phyloP scores from a whole-genome alignment of 257 asterid species.

The Plectranthus barbatus region DNA sequence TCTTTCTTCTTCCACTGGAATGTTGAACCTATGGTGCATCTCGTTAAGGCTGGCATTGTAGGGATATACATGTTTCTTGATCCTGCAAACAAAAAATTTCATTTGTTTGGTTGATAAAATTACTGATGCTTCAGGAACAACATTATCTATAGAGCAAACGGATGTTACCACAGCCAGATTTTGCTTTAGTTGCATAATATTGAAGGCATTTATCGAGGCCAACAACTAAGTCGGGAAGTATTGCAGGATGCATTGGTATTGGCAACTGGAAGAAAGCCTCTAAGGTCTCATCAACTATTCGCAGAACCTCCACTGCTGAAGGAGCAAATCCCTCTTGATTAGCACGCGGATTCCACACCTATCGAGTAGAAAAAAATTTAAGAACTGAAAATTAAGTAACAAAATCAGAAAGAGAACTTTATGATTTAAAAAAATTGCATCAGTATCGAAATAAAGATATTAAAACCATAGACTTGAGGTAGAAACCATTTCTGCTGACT shows the following conservation, averaged over 20 bases:
- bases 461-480: background rate
- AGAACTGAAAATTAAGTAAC: background rate
- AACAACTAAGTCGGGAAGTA: constrained; percentile 72
- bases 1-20: constrained; percentile 85
- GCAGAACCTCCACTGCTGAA: constrained; percentile 81
- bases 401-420: background rate
- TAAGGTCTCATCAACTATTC: constrained; percentile 76
- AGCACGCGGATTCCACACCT: constrained; percentile 85
- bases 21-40: constrained; percentile 60
- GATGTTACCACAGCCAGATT: constrained; percentile 82
- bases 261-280: constrained; percentile 92
- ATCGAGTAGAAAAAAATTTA: constrained; percentile 12
- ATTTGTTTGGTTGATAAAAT: background rate
- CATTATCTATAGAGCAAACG: background rate
- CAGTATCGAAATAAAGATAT: background rate
- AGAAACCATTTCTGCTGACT: background rate
- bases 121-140: background rate
- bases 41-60: constrained; percentile 82
- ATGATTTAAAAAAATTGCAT: background rate
- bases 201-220: constrained; percentile 93
- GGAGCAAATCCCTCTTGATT: constrained; percentile 83
- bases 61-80: constrained; percentile 71
- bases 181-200: constrained; percentile 68
- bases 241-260: constrained; percentile 91
- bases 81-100: constrained; percentile 34